Evolutionary conservation across 148 eudicot species (phyloP), one percentile per base, ranked within the genome.

Genomic region (Chenopodium suecicum): DNA sequence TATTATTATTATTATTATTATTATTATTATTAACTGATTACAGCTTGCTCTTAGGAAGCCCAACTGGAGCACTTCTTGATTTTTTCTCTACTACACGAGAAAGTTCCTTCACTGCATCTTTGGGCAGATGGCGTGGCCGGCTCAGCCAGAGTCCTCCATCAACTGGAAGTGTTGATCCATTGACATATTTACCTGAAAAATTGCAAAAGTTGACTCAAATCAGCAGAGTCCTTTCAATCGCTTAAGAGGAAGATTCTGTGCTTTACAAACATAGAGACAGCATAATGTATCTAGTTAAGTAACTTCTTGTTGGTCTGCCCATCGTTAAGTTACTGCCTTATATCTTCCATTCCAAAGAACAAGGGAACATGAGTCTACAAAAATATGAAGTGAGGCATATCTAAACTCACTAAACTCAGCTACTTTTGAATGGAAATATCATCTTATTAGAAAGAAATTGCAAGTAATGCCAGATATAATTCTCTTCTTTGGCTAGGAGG

Each of bases 111-210:
- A 96, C 97, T n/a, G 86, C 91, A 65, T 96, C 98, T 83, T 96
- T 96, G 9, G 91, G 71, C 31, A 96, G 68, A 86, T 87, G 89
- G 12, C 99, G 99, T 17, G 95, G 97, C 72, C 82, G 85, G 88
- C 98, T 94, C 84, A 94, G 78, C 98, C 98, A 94, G 7, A 90
- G 87, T 82, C 99, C 99, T 83, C 98, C 98, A 82, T 96, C 99
- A 37, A 96, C 98, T 0, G 86, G 77, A 60, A 96, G 73, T 50
- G 85, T 85, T 62, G 88, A 65, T 56, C 99, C 99, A 83, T 96
- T 96, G 22, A 96, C 73, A 79, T 87, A 96, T 86, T 96, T 96
- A 77, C 99, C 98, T 93, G 48, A 66, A 72, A 37, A 47, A 72
- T 16, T 10, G 17, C 68, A 66, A 56, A n/a, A 3, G 31, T 58